Evolutionary conservation across 2,329 filamentous ascomycete genomes (phyloP).

Genomic region (Exophiala alcalophila): DNA sequence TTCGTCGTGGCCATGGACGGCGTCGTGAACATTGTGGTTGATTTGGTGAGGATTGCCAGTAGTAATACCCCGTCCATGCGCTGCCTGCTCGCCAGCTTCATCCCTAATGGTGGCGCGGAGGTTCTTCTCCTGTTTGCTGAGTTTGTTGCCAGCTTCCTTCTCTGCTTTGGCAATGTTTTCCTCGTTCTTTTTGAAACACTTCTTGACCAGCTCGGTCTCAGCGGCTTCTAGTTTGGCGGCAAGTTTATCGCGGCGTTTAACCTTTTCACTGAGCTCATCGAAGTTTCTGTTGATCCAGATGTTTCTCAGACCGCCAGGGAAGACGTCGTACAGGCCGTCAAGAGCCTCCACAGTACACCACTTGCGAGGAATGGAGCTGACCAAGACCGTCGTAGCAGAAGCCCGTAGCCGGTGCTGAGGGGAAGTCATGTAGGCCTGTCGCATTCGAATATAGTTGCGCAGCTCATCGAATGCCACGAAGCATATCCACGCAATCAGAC

Average conservation of each 20-base stretch:
- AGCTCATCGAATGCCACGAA: slow-evolving; percentile 84
- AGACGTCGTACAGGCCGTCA: slow-evolving; percentile 85
- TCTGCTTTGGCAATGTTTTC: slow-evolving; percentile 63
- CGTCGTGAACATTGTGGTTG: slow-evolving; percentile 49
- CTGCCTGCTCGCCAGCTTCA: slow-evolving; percentile 45
- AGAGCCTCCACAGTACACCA: slow-evolving; percentile 85
- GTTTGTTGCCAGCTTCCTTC: slow-evolving; percentile 57
- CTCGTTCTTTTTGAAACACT: slow-evolving; percentile 74
- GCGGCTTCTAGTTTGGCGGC: slow-evolving; percentile 72
- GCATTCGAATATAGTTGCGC: slow-evolving; percentile 82
- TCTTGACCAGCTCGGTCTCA: slow-evolving; percentile 78
- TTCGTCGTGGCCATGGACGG: slow-evolving; percentile 36
- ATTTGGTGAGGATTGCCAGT: slow-evolving; percentile 57
- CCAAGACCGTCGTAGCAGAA: slow-evolving; percentile 91
- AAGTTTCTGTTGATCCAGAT: slow-evolving; percentile 95
- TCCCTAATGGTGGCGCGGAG: slow-evolving; percentile 52
- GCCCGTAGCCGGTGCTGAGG: slow-evolving; percentile 90
- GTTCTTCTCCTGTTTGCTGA: slow-evolving; percentile 36
- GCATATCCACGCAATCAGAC: slow-evolving; percentile 79
- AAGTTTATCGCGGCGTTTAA: slow-evolving; percentile 68
- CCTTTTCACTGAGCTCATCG: slow-evolving; percentile 78
- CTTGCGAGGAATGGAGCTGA: slow-evolving; percentile 83
- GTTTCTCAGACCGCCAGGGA: slow-evolving; percentile 89
- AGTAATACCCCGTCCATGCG: slow-evolving; percentile 50
- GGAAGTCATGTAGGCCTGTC: slow-evolving; percentile 90